Conservation (phyloP, 2,329 filamentous ascomycete genomes). For the Colletotrichum paranaense region DNA sequence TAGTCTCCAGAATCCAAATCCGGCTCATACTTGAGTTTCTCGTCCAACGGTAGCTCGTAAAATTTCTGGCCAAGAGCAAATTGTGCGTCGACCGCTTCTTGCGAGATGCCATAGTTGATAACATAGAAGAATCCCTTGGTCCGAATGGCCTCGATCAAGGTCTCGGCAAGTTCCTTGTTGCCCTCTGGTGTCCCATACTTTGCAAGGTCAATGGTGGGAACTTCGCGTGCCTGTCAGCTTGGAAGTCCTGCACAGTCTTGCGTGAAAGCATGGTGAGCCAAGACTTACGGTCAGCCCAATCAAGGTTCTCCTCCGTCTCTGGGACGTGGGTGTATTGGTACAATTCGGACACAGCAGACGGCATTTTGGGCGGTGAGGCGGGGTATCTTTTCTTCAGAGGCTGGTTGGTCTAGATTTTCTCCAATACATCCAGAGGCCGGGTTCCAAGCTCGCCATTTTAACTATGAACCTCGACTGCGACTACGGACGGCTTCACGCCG, state of each 20-base stretch:
- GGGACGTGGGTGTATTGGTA: conserved; percentile 49
- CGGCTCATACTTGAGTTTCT: conserved; percentile 67
- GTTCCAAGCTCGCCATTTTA: conserved; percentile 32
- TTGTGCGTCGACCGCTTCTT: conserved; percentile 67
- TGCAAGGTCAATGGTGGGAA: conserved; percentile 47
- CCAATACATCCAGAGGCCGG: background rate
- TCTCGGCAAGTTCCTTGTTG: conserved; percentile 42
- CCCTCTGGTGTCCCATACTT: conserved; percentile 46
- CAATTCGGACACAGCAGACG: conserved; percentile 44
- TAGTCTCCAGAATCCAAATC: conserved; percentile 64
- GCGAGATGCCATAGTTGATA: conserved; percentile 69
- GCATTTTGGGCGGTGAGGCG: conserved; percentile 41
- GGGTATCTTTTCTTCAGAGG: conserved; percentile 1
- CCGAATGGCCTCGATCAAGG: conserved; percentile 46
- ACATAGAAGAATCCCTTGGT: conserved; percentile 67
- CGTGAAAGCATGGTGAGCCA: too few relatives aligned
- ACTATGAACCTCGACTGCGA: conserved; percentile 9
- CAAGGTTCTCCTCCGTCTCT: conserved; percentile 49
- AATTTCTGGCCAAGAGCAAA: conserved; percentile 70
- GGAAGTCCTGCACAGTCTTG: conserved; percentile 25
- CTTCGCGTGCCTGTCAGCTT: conserved; percentile 25
- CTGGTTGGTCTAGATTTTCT: background rate
- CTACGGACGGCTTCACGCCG: background rate
- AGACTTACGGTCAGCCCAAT: conserved; percentile 49
- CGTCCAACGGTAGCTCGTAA: conserved; percentile 62